A percentile compares a stretch with the other conserved stretches of the same genome.
Conservation (phyloP, 2,329 filamentous ascomycete species). For the Alternaria triticina region DNA sequence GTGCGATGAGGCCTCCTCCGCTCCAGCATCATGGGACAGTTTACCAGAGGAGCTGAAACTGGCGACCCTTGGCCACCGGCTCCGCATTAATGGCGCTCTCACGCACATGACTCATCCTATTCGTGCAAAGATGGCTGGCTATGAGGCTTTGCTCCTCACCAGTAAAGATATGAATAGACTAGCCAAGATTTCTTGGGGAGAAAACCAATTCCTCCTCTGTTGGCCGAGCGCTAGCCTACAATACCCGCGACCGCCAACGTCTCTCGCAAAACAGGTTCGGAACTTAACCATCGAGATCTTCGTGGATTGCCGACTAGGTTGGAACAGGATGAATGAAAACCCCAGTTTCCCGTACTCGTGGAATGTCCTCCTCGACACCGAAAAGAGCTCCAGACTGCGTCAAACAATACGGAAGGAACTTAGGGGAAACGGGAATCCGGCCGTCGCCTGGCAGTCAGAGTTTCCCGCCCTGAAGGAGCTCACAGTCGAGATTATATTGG, state of each 20-base stretch:
- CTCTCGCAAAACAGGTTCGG: neutral
- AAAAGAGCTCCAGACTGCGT: neutral
- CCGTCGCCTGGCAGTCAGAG: neutral
- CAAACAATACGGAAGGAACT: neutral
- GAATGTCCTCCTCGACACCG: neutral
- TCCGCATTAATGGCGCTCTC: neutral
- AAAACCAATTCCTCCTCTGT: neutral
- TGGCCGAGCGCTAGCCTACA: neutral
- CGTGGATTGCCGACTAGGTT: neutral
- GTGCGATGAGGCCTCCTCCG: neutral
- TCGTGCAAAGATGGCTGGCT: neutral
- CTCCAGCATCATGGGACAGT: neutral
- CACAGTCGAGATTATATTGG: neutral
- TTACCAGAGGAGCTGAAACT: neutral
- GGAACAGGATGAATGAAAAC: neutral
- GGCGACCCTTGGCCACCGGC: neutral
- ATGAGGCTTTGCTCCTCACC: neutral
- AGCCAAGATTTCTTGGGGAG: neutral
- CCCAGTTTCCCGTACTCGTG: neutral
- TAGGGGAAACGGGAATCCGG: neutral
- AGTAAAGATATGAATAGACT: neutral
- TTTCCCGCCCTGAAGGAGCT: neutral
- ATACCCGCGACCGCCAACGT: neutral
- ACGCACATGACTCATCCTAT: neutral
- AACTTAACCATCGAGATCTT: neutral